These are phyloP conservation scores for Ceratopteris richardii DNA, from an alignment of 75 land plant species.

Conservation along the genomic window DNA sequence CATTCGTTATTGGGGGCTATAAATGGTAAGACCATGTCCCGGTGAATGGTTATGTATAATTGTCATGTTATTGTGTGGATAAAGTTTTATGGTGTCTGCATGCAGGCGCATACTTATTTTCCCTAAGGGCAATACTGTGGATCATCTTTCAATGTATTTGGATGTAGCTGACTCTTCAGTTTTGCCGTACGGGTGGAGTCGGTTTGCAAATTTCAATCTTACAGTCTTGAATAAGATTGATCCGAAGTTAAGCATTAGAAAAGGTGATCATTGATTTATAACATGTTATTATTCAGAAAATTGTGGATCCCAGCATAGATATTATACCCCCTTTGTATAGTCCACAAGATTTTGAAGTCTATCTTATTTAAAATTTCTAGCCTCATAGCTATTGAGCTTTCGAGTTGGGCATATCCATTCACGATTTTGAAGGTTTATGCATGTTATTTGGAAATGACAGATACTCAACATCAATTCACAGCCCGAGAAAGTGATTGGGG, in stretches of 20 bases:
- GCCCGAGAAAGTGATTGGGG: slow-evolving; percentile 96
- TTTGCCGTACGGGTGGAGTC: slow-evolving; percentile 62
- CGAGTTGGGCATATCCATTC: no score
- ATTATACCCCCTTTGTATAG: not conserved
- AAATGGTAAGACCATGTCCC: slow-evolving; percentile 46
- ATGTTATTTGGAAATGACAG: slow-evolving; percentile 20
- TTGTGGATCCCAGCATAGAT: not conserved
- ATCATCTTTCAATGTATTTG: slow-evolving; percentile 55
- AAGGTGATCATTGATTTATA: slow-evolving; percentile 44
- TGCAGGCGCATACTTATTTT: slow-evolving; percentile 62
- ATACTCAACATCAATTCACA: slow-evolving; percentile 89
- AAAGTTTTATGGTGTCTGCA: no score
- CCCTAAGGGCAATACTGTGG: slow-evolving; percentile 62
- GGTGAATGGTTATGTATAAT: no score
- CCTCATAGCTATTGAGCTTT: no score
- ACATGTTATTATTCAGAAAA: not conserved
- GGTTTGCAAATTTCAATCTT: slow-evolving; percentile 57
- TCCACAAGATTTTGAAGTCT: no score
- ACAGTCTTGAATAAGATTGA: slow-evolving; percentile 58
- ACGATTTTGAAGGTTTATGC: no score
- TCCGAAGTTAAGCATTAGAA: slow-evolving; percentile 40
- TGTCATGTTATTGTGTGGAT: no score
- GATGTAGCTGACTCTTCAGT: slow-evolving; percentile 62
- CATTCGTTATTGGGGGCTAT: slow-evolving; percentile 59
- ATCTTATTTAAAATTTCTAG: no score